Evolutionary conservation across 176 grass and related monocot species (phyloP), one percentile per base, ranked within the genome.

Genomic region (Bonia amplexicaulis): DNA sequence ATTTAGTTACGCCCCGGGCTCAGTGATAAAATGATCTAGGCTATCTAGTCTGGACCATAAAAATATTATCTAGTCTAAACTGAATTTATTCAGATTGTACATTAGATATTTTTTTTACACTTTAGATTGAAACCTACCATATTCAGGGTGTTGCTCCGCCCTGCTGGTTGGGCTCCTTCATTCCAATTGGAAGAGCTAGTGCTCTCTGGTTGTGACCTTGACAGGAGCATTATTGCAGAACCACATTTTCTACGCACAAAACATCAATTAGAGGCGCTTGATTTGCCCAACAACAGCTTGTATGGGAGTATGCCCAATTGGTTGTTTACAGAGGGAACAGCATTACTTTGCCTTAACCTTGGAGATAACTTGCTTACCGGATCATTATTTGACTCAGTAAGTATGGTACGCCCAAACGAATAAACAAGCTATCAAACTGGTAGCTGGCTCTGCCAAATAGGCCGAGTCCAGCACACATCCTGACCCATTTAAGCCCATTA

Each of bases 221-320:
- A 87, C 6, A 63, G 1, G 10, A n/a, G 54, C 54, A 58, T 58
- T 58, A 4, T 58, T 58, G 20, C 8, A 22, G 7, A 58, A n/a
- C 54, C 54, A 4, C 8, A 4, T 58, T 58, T 58, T 58, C 8
- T 58, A n/a, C 54, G 20, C 20, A 58, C 54, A 3, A 20, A 58
- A 3, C 20, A 10, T 58, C 54, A 58, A 1, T 22, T 58, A 58
- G 54, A 58, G 9, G 54, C 4, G 54, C 70, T 91, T 37, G 74
- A 84, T 49, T 70, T 91, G 45, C 68, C 85, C 0, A 23, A 85
- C 65, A 89, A 77, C 31, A 81, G 51, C n/a, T 41, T 86, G 9
- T 26, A 9, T 12, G 89, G 76, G 23, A 74, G 19, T 35, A 64
- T 88, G 63, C 69, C 90, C 22, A 79, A 15, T 39, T 91, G 86